A percentile compares a stretch with the other conserved stretches of the same genome.
Conservation (phyloP, 352 stramenopile genomes). For the Globisporangium middletonii region DNA sequence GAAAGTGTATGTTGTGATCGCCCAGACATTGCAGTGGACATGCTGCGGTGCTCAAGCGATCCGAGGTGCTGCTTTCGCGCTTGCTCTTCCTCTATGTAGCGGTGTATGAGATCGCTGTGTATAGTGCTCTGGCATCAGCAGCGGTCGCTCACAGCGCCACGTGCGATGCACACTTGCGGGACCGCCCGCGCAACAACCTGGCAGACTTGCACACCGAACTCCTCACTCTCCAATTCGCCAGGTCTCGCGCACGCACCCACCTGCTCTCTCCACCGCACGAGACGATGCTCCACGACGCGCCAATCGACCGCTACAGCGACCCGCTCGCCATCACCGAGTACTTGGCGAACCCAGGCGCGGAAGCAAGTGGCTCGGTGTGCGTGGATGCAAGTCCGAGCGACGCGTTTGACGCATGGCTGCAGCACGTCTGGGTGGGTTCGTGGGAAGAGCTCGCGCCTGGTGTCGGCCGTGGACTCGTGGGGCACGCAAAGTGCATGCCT, state of each 20-base stretch:
- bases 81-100: too few species aligned
- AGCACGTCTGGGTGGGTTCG: constrained; percentile 32
- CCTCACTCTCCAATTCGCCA: neutral
- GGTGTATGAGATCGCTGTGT: too few species aligned
- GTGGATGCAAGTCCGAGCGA: constrained; percentile 25
- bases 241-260: too few species aligned
- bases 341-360: constrained; percentile 42
- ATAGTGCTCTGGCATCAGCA: too few species aligned
- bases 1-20: too few species aligned
- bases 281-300: neutral
- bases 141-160: too few species aligned
- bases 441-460: constrained; percentile 27
- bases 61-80: too few species aligned
- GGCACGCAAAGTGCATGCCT: constrained; percentile 31
- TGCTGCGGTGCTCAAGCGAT: too few species aligned
- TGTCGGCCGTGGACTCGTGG: constrained; percentile 32
- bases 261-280: neutral
- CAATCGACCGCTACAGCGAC: constrained; percentile 35
- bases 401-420: constrained; percentile 46
- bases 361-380: constrained; percentile 34
- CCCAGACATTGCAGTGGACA: too few species aligned
- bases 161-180: too few species aligned
- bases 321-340: constrained; percentile 32
- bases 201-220: too few species aligned
- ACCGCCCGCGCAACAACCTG: too few species aligned